Base-by-base conservation (phyloP, 2,329 filamentous ascomycete genomes). In the Aspergillus fischeri region DNA sequence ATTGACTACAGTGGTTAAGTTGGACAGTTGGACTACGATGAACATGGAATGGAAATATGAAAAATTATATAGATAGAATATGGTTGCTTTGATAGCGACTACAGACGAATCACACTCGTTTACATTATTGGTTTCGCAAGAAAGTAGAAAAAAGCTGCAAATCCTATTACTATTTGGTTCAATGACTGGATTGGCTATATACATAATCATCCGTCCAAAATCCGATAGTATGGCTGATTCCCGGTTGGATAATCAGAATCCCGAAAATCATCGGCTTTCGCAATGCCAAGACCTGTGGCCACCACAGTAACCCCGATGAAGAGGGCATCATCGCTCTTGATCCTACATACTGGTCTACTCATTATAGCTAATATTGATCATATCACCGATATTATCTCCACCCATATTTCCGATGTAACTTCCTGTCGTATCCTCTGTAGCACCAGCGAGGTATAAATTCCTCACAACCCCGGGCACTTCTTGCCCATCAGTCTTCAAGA, bases 1-100 rank as follows among this genome's bases (percentile, higher is more conserved):
- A 59, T 73, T 25, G 68, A 70, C 49, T 73, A 70, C 56, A 62
- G 62, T 44, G 65, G 57, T 21, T 72, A 67, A 63, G 14, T 6
- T 35, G 32, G 14, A 17, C 5, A 7, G 6, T 17, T 38, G 32
- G 14, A 32, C 11, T 5, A 14, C 2, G 5, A 38, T 38, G 32
- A 35, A 38, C 32, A 3, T 3, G 14, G 5, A 7, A 38, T 17
- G 4, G 2, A 32, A 35, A 6, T 17, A 35, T 17, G 1, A 1
- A 55, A 28, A 32, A 27, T 20, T 45, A 52, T 50, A 38, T 52
- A 29, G 27, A 56, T 51, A 49, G 21, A 51, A 1, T n/a, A 27
- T 28, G 7, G 47, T 49, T 25, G 17, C 47, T 49, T 49, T 49
- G 21, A 49, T 27, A 27, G 24, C 47, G 20, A 49, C 28, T n/a